These are phyloP conservation scores for Inga oerstediana DNA, from an alignment of 306 rosid species.

Conservation along the genomic window DNA sequence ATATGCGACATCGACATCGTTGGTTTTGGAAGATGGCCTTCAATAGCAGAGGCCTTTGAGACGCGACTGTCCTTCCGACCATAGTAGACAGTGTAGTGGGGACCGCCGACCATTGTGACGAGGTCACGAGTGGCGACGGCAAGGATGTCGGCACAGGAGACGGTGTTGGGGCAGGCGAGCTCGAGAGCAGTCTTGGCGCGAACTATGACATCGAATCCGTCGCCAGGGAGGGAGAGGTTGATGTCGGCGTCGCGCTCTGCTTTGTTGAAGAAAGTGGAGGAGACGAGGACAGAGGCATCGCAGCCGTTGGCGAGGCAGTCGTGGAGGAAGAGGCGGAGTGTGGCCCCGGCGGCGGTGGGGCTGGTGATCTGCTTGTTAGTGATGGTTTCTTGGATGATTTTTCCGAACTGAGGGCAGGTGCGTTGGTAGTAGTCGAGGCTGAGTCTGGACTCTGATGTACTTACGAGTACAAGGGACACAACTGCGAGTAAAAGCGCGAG, in stretches of 20 bases:
- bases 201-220: conserved; percentile 60
- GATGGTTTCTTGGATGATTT: conserved; percentile 46
- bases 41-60: conserved; percentile 49
- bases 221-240: conserved; percentile 68
- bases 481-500: not conserved
- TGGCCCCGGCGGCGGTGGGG: conserved; percentile 60
- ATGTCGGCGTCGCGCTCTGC: conserved; percentile 67
- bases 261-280: conserved; percentile 55
- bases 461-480: not conserved
- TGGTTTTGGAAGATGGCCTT: conserved; percentile 58
- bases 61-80: conserved; percentile 55
- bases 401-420: conserved; percentile 53
- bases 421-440: conserved; percentile 50
- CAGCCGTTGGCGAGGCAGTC: conserved; percentile 71
- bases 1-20: conserved; percentile 58
- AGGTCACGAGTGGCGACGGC: conserved; percentile 53
- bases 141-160: conserved; percentile 75
- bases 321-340: conserved; percentile 70
- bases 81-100: conserved; percentile 42
- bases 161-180: conserved; percentile 57
- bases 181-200: conserved; percentile 70
- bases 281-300: conserved; percentile 65
- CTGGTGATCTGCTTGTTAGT: conserved; percentile 50
- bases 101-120: conserved; percentile 62
- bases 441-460: conserved; percentile 36